phyloP scores from a whole-genome alignment of 768 basidiomycete species.

The Mycena crocata region DNA sequence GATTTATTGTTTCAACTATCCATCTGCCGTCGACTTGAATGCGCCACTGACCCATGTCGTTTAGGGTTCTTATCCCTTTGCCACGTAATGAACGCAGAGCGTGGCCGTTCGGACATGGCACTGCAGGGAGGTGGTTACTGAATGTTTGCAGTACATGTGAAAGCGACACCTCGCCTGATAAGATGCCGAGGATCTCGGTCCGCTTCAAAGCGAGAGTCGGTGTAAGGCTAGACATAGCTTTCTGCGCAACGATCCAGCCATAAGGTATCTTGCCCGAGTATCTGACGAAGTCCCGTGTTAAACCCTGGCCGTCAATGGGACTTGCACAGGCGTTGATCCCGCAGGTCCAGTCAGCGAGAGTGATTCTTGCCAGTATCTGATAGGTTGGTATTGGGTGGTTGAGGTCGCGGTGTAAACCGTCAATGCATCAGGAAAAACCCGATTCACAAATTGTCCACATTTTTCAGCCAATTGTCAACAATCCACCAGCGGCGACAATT shows the following conservation, averaged over 20 bases:
- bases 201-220: neutral
- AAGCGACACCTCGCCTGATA: neutral
- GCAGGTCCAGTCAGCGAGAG: constrained; percentile 29
- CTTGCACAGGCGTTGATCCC: constrained; percentile 5
- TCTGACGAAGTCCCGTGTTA: neutral
- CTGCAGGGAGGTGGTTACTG: neutral
- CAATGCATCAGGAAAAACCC: too few relatives aligned
- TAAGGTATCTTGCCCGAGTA: neutral
- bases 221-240: neutral
- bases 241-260: constrained; percentile 20
- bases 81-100: neutral
- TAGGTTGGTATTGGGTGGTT: constrained; percentile 38
- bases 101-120: neutral
- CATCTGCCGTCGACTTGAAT: neutral
- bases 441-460: too few relatives aligned
- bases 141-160: neutral
- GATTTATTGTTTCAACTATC: neutral
- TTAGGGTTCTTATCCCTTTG: neutral
- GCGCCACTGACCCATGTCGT: neutral
- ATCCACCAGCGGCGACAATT: too few relatives aligned
- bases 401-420: constrained; percentile 35
- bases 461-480: too few relatives aligned
- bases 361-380: neutral
- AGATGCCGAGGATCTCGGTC: neutral
- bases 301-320: constrained; percentile 12